phyloP scores from a whole-genome alignment of 495 filamentous ascomycete genomes.

The Hypomontagnella submonticulosa region DNA sequence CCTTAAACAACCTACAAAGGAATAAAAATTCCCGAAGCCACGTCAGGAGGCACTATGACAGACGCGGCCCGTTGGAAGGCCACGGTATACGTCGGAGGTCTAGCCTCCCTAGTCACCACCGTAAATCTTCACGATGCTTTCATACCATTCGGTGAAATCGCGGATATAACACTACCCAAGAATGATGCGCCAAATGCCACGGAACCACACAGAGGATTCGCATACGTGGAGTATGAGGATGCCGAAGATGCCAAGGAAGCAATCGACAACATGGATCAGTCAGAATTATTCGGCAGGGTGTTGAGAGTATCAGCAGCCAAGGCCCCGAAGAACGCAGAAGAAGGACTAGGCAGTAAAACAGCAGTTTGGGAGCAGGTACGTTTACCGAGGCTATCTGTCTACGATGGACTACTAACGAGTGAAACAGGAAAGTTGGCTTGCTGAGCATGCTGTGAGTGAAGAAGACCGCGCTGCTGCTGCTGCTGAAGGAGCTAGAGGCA shows the following conservation, averaged over 20 bases:
- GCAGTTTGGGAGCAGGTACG: constrained; percentile 96
- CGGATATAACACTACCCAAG: constrained; percentile 87
- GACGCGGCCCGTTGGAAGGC: constrained; percentile 85
- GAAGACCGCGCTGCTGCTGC: constrained; percentile 79
- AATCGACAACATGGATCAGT: constrained; percentile 99
- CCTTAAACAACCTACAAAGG: constrained; percentile 23
- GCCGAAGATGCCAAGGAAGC: constrained; percentile 89
- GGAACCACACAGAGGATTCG: constrained; percentile 90
- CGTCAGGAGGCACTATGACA: constrained; percentile 64
- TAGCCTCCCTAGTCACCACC: constrained; percentile 80
- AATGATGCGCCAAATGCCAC: constrained; percentile 75
- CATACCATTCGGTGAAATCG: constrained; percentile 94
- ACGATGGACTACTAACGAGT: constrained; percentile 46
- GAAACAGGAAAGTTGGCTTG: constrained; percentile 87
- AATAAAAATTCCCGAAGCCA: constrained; percentile 9
- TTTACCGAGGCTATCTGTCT: constrained; percentile 42
- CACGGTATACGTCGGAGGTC: constrained; percentile 90
- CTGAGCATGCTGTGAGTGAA: constrained; percentile 88
- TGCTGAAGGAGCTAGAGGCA: constrained; percentile 57
- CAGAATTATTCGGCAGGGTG: constrained; percentile 91
- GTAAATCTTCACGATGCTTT: constrained; percentile 87
- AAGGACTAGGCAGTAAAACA: constrained; percentile 91
- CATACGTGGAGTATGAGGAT: constrained; percentile 94
- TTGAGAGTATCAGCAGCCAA: constrained; percentile 94
- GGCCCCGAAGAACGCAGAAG: constrained; percentile 86